Evolutionary conservation across 805 yeast genomes (phyloP).

Genomic region (Millerago galiae): DNA sequence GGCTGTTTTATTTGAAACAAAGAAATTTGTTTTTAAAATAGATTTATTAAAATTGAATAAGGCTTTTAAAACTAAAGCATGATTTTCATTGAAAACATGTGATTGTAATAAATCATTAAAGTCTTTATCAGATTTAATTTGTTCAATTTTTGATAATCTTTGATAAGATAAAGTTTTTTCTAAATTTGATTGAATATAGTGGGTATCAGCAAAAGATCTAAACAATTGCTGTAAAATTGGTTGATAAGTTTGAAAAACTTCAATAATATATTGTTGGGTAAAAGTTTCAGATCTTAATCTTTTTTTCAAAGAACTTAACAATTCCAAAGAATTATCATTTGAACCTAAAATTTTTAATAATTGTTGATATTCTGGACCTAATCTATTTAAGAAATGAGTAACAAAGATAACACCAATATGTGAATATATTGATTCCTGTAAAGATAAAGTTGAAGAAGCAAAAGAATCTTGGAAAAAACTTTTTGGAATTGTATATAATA

Average conservation of each 20-base stretch:
- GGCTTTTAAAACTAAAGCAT: conserved; percentile 72
- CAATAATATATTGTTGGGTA: conserved; percentile 76
- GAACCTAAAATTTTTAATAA: conserved; percentile 48
- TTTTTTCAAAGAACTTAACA: conserved; percentile 73
- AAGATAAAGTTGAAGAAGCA: conserved; percentile 69
- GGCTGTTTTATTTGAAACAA: conserved; percentile 90
- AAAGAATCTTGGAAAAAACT: conserved; percentile 73
- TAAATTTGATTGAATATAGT: conserved; percentile 65
- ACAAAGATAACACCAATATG: conserved; percentile 91
- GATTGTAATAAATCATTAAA: conserved; percentile 61
- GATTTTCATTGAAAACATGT: conserved; percentile 71
- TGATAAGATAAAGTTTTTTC: conserved; percentile 82
- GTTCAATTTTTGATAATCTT: conserved; percentile 71
- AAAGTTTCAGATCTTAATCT: conserved; percentile 90
- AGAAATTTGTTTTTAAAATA: conserved; percentile 88
- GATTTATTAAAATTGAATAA: conserved; percentile 79
- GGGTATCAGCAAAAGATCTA: conserved; percentile 86
- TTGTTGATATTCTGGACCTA: conserved; percentile 83
- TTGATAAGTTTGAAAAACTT: conserved; percentile 63
- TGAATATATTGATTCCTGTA: conserved; percentile 92
- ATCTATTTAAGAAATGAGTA: conserved; percentile 88
- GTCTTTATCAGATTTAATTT: conserved; percentile 68
- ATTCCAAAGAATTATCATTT: conserved; percentile 65
- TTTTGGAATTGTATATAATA: conserved; percentile 86
- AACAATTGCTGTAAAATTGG: conserved; percentile 76